Percentiles rank a stretch among this genome's conserved stretches.
Conservation (phyloP, 1,284 basidiomycete species). For the Irpex sp. region DNA sequence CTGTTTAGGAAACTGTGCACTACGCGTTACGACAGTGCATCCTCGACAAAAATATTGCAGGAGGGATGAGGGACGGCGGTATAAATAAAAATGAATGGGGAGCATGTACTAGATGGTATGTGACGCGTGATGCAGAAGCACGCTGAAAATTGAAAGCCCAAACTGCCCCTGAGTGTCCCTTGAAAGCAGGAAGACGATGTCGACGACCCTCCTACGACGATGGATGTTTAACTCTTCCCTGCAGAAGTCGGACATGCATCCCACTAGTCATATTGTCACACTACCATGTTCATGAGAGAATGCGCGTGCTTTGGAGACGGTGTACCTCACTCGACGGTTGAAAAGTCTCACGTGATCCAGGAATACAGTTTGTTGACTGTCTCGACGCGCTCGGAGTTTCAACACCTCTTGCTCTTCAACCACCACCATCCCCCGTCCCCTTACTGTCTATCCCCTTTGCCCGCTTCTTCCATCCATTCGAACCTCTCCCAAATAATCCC, state of each 20-base stretch:
- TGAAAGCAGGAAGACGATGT: constrained; percentile 7
- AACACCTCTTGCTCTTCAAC: constrained; percentile 47
- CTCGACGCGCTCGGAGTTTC: constrained; percentile 52
- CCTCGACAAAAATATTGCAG: constrained; percentile 9
- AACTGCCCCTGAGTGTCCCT: background rate
- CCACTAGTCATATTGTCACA: constrained; percentile 6
- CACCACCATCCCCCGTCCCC: constrained; percentile 38
- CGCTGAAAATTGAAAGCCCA: background rate
- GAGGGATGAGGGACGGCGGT: background rate
- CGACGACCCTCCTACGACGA: constrained; percentile 5
- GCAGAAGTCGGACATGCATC: background rate
- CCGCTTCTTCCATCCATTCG: constrained; percentile 1
- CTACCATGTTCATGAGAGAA: constrained; percentile 4
- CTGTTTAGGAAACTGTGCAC: constrained; percentile 31
- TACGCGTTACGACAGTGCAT: constrained; percentile 23
- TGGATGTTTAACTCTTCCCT: background rate
- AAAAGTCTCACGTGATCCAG: constrained; percentile 32
- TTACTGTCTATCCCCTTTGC: background rate
- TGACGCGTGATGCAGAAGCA: background rate
- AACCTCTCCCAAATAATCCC: constrained; percentile 15
- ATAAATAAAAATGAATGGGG: background rate
- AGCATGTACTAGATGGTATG: background rate
- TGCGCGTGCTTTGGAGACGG: constrained; percentile 11
- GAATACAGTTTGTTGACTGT: constrained; percentile 46
- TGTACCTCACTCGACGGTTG: constrained; percentile 18